phyloP scores from a whole-genome alignment of 2,329 filamentous ascomycete genomes.

The Stachybotrys chlorohalonatus region DNA sequence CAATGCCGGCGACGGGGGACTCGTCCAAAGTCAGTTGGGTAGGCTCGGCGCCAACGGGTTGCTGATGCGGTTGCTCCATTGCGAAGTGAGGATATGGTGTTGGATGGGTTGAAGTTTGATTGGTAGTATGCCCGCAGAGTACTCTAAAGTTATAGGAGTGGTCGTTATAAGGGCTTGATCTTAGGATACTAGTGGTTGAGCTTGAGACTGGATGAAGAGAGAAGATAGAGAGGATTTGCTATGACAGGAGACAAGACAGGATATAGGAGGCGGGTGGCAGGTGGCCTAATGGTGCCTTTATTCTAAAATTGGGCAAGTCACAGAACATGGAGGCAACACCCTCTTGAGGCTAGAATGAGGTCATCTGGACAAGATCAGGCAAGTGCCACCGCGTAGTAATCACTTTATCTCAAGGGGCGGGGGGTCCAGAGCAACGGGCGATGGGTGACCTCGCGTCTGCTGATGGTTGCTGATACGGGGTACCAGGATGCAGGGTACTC shows the following conservation, averaged over 20 bases:
- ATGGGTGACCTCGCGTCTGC: too few species aligned
- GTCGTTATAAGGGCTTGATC: too few species aligned
- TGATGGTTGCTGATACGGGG: too few species aligned
- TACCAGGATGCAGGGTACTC: too few species aligned
- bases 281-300: too few species aligned
- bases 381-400: background rate
- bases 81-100: background rate
- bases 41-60: constrained; percentile 8
- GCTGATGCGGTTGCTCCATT: constrained; percentile 4
- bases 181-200: too few species aligned
- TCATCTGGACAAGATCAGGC: background rate
- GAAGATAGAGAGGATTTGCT: too few species aligned
- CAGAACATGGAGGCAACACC: background rate
- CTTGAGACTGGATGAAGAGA: too few species aligned
- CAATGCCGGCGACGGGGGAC: constrained; percentile 15
- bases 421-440: background rate
- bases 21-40: constrained; percentile 15
- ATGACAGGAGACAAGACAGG: too few species aligned
- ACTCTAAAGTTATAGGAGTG: too few species aligned
- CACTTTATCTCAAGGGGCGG: background rate
- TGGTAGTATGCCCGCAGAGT: too few species aligned
- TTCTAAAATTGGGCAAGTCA: background rate
- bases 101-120: background rate
- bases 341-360: constrained; percentile 3
- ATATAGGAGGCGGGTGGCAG: too few species aligned